Percentiles rank a stretch among this genome's conserved stretches.
These are phyloP conservation scores for Pyricularia sp. DNA, from an alignment of 2,329 filamentous ascomycete species.

Conservation along the genomic window DNA sequence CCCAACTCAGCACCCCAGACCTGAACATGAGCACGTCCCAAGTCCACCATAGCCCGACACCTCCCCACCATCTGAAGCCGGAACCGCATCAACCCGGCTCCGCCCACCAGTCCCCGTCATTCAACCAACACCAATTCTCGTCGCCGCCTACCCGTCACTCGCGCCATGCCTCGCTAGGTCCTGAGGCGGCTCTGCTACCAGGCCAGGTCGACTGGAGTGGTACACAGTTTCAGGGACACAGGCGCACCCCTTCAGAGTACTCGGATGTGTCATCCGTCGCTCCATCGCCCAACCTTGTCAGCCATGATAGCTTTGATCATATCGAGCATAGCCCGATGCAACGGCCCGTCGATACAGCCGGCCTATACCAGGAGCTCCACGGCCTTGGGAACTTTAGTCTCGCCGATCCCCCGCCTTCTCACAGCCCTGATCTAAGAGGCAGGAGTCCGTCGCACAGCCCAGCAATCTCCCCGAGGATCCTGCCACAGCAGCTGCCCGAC, in stretches of 20 bases:
- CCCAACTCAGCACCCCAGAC: slow-evolving; percentile 32
- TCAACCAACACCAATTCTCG: slow-evolving; percentile 46
- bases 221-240: slow-evolving; percentile 67
- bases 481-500: slow-evolving; percentile 46
- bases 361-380: slow-evolving; percentile 68
- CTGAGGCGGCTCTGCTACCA: slow-evolving; percentile 45
- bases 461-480: slow-evolving; percentile 54
- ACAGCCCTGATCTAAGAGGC: slow-evolving; percentile 46
- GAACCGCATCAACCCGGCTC: slow-evolving; percentile 36
- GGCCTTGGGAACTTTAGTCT: slow-evolving; percentile 74
- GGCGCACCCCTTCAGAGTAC: slow-evolving; percentile 79
- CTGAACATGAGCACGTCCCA: slow-evolving; percentile 47
- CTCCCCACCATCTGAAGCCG: slow-evolving; percentile 43
- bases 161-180: slow-evolving; percentile 46
- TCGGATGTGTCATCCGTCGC: slow-evolving; percentile 84
- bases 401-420: slow-evolving; percentile 57
- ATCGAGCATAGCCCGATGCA: slow-evolving; percentile 70
- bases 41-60: slow-evolving; percentile 45
- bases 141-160: slow-evolving; percentile 39
- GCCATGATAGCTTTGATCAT: slow-evolving; percentile 66
- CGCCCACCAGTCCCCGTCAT: slow-evolving; percentile 46
- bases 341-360: slow-evolving; percentile 57
- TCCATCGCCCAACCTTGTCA: slow-evolving; percentile 66
- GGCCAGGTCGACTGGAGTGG: slow-evolving; percentile 44
- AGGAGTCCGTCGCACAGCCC: slow-evolving; percentile 72